Percentiles rank a stretch among this genome's conserved stretches.
Evolutionary conservation across 148 eudicot species (phyloP).

Genomic region (Camellia sinensis): DNA sequence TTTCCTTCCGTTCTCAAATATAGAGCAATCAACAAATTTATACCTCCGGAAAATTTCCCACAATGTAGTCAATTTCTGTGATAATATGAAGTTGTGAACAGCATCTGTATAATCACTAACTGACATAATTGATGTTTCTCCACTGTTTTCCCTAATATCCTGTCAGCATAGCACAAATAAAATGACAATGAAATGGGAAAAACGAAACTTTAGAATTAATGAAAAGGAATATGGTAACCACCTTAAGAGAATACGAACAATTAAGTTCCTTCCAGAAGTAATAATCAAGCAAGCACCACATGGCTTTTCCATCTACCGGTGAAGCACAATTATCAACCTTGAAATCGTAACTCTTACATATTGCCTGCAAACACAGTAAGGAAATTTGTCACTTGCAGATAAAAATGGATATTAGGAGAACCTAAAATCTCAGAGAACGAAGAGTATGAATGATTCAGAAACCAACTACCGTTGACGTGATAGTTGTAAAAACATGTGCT

Average conservation of each 20-base stretch:
- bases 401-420: not conserved
- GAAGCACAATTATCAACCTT: slow-evolving; percentile 60
- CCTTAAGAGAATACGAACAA: too few relatives aligned
- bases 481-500: not conserved
- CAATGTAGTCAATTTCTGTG: slow-evolving; percentile 74
- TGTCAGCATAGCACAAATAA: slow-evolving; percentile 31
- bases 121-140: slow-evolving; percentile 68
- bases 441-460: not conserved
- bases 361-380: slow-evolving; percentile 45
- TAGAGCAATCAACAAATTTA: not conserved
- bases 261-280: too few relatives aligned
- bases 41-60: slow-evolving; percentile 94
- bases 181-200: slow-evolving; percentile 10
- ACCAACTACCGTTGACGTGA: not conserved
- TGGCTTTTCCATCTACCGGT: slow-evolving; percentile 84
- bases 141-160: slow-evolving; percentile 40
- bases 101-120: slow-evolving; percentile 77
- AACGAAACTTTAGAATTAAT: not conserved
- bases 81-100: slow-evolving; percentile 82
- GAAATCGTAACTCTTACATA: slow-evolving; percentile 64
- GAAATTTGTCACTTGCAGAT: not conserved
- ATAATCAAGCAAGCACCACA: too few relatives aligned
- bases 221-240: slow-evolving; percentile 4
- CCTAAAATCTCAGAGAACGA: not conserved
- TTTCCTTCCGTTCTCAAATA: not conserved